Evolutionary conservation across 352 stramenopile species (phyloP).

Genomic region (Lagenidium giganteum): DNA sequence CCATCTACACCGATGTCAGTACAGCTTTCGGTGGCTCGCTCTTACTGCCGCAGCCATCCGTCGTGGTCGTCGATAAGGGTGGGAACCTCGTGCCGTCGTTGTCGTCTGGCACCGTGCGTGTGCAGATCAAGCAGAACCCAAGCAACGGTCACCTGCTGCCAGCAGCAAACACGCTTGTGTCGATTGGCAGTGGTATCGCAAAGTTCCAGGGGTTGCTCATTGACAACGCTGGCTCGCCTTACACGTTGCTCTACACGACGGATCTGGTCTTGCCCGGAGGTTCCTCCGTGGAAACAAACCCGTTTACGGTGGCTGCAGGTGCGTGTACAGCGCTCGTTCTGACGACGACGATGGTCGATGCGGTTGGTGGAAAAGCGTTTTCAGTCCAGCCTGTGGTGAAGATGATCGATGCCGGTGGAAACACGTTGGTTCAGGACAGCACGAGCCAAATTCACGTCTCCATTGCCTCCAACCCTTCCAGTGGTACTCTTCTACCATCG

Average conservation of each 20-base stretch:
- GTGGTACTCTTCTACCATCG: slow-evolving; percentile 35
- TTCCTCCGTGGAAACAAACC: slow-evolving; percentile 56
- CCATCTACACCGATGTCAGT: slow-evolving; percentile 68
- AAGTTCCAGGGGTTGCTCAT: slow-evolving; percentile 68
- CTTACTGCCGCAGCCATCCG: slow-evolving; percentile 73
- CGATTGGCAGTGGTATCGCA: slow-evolving; percentile 42
- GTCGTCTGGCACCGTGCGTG: slow-evolving; percentile 42
- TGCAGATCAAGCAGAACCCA: slow-evolving; percentile 71
- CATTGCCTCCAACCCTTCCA: slow-evolving; percentile 72
- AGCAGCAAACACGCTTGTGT: slow-evolving; percentile 33
- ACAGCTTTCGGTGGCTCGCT: slow-evolving; percentile 69
- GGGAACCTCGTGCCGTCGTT: slow-evolving; percentile 52
- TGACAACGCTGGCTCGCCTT: slow-evolving; percentile 71
- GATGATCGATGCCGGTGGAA: slow-evolving; percentile 70
- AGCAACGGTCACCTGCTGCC: slow-evolving; percentile 46
- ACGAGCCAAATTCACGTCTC: slow-evolving; percentile 53
- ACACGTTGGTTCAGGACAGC: slow-evolving; percentile 55
- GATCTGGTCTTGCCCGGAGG: slow-evolving; percentile 48
- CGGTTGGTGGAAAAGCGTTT: slow-evolving; percentile 71
- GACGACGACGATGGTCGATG: slow-evolving; percentile 23
- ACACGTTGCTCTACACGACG: slow-evolving; percentile 65
- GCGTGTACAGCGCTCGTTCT: slow-evolving; percentile 47
- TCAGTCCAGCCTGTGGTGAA: slow-evolving; percentile 70
- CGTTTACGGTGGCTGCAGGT: slow-evolving; percentile 68
- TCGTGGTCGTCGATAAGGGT: slow-evolving; percentile 72